Percentiles rank a stretch among this genome's conserved stretches.
Evolutionary conservation across 139 green algal species (phyloP).

Genomic region (Asterochloris sp.): DNA sequence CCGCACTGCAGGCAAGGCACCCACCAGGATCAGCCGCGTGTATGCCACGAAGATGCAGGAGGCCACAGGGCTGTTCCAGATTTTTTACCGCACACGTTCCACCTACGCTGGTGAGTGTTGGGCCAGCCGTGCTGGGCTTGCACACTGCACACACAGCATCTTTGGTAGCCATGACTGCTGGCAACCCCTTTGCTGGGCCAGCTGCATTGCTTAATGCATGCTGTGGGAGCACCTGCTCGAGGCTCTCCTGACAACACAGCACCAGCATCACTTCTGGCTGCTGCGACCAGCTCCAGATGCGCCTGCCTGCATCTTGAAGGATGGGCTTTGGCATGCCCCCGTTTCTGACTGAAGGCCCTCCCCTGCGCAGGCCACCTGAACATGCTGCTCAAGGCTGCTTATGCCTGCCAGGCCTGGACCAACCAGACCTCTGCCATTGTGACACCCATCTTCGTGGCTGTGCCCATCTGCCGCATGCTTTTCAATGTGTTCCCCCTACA

Average conservation of each 20-base stretch:
- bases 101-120: neutral
- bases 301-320: too few species aligned
- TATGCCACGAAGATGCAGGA: slow-evolving; percentile 2
- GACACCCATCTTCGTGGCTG: slow-evolving; percentile 6
- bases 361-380: neutral
- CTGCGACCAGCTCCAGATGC: too few species aligned
- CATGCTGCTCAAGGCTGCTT: neutral
- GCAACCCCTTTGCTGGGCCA: too few species aligned
- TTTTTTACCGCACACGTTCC: slow-evolving; percentile 11
- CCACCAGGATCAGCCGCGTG: neutral
- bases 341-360: too few species aligned
- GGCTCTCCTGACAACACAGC: too few species aligned
- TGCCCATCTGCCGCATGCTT: slow-evolving; percentile 20
- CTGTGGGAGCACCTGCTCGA: too few species aligned
- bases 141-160: too few species aligned
- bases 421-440: neutral
- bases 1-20: slow-evolving; percentile 4
- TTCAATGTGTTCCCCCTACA: slow-evolving; percentile 21
- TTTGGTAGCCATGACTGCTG: neutral
- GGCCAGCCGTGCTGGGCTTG: too few species aligned
- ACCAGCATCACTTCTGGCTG: too few species aligned
- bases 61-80: slow-evolving; percentile 11
- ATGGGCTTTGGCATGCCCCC: too few species aligned
- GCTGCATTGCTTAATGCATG: too few species aligned
- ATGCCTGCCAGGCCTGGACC: slow-evolving; percentile 8